phyloP scores from a whole-genome alignment of 768 basidiomycete genomes.

The Leucocoprinus birnbaumii region DNA sequence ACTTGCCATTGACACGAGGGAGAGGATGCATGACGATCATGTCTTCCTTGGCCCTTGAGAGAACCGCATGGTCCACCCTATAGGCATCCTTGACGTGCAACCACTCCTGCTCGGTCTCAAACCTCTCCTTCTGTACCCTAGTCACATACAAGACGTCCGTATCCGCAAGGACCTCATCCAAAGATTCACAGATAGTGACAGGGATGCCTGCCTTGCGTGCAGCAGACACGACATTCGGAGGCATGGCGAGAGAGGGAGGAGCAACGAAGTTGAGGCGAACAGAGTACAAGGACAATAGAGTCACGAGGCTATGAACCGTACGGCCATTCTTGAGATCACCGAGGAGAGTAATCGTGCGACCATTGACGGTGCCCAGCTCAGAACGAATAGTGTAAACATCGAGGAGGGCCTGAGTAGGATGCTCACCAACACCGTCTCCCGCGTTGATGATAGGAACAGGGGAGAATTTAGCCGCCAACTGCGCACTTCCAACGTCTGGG shows the following conservation, averaged over 20 bases:
- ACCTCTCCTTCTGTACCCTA: constrained; percentile 93
- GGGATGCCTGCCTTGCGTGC: constrained; percentile 82
- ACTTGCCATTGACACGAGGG: constrained; percentile 82
- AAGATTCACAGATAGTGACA: constrained; percentile 78
- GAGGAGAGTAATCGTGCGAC: constrained; percentile 86
- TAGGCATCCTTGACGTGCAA: constrained; percentile 89
- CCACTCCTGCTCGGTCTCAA: constrained; percentile 81
- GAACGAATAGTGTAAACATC: constrained; percentile 96
- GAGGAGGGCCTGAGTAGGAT: constrained; percentile 91
- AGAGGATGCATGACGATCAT: constrained; percentile 99
- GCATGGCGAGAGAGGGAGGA: constrained; percentile 86
- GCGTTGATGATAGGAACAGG: constrained; percentile 96
- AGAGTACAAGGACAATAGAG: constrained; percentile 85
- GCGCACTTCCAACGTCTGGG: constrained; percentile 91
- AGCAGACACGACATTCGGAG: constrained; percentile 74
- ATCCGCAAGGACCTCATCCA: constrained; percentile 87
- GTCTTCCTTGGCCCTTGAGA: constrained; percentile 90
- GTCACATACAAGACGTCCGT: constrained; percentile 98
- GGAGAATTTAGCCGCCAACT: constrained; percentile 93
- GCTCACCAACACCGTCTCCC: constrained; percentile 96
- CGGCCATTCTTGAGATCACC: constrained; percentile 98
- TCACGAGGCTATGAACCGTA: constrained; percentile 95
- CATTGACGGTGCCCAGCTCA: constrained; percentile 97
- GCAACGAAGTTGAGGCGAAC: constrained; percentile 96
- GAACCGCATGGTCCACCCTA: constrained; percentile 89